Conservation (phyloP, 2,329 filamentous ascomycete genomes). For the Phyllosticta citriasiana region DNA sequence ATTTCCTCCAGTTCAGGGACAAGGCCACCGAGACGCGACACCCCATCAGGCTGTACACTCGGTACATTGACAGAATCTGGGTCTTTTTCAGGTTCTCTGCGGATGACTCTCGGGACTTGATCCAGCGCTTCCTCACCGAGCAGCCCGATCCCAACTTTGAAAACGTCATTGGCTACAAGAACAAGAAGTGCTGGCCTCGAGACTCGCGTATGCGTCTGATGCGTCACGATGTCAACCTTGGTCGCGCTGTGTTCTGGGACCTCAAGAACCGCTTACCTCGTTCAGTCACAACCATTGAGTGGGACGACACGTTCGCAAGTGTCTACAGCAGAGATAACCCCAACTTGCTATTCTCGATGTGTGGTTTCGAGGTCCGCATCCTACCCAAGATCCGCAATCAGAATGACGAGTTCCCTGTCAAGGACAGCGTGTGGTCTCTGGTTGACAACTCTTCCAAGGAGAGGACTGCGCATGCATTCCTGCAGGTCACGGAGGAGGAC, state of each 20-base stretch:
- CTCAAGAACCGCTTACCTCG: conserved; percentile 92
- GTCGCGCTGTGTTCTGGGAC: conserved; percentile 97
- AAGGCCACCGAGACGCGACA: conserved; percentile 85
- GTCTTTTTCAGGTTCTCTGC: conserved; percentile 90
- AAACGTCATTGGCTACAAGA: conserved; percentile 97
- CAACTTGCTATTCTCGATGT: conserved; percentile 95
- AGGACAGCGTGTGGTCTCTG: conserved; percentile 96
- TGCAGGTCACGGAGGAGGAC: conserved; percentile 96
- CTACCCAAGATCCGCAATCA: conserved; percentile 89
- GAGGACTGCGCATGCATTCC: conserved; percentile 90
- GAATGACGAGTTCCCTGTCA: conserved; percentile 93
- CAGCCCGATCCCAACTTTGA: conserved; percentile 98
- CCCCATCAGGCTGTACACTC: conserved; percentile 92
- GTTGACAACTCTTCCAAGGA: conserved; percentile 96
- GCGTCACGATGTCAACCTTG: conserved; percentile 96
- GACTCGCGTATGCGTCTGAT: conserved; percentile 97
- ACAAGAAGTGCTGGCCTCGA: conserved; percentile 98
- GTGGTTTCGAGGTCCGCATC: conserved; percentile 92
- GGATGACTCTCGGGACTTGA: conserved; percentile 89
- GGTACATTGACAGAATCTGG: conserved; percentile 98
- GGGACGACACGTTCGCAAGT: conserved; percentile 97
- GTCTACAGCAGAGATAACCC: conserved; percentile 98
- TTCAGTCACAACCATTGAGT: conserved; percentile 94
- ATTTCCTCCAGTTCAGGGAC: conserved; percentile 95
- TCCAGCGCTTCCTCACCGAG: conserved; percentile 94